Evolutionary conservation across 192 early-diverging fungal species (phyloP), one percentile per base, ranked within the genome.

Genomic region (Entophlyctis helioformis): DNA sequence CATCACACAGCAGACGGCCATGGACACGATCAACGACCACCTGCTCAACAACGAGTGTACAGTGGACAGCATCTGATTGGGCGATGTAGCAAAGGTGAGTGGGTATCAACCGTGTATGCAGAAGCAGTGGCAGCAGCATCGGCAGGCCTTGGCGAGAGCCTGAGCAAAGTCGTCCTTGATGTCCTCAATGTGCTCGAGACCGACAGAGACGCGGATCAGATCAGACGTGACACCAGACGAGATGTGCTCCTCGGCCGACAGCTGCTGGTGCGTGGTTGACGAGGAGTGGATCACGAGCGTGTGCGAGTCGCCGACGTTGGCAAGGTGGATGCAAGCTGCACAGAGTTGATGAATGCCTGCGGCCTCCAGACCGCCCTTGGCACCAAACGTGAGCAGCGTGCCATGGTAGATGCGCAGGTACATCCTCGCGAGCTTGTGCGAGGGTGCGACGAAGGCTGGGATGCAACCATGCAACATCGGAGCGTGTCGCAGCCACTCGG

Each of bases 281-380:
- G 83, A 66, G 9, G 91, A 84, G 44, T 88, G 82, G 50, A 91
- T 87, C 18, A 85, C 84, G 21, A 96, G 69, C 6, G 89, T 92
- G 56, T 84, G 77, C 8, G 85, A 76, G 63, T 96, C 91, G 39
- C 91, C 91, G n/a, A 96, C 86, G 46, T 96, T 96, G 35, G 89
- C 91, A 20, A 96, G 60, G 57, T 92, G 85, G 83, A 86, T 2
- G 82, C 74, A 21, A 96, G 74, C 56, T 90, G 71, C 28, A 92
- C 74, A 15, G 45, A 56, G 46, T 87, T 71, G 39, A 96, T 82
- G 54, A 96, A 92, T 18, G 43, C 53, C 19, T 64, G 48, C 85
- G 19, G 82, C 78, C 20, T 54, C 39, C 19, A 44, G 26, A 22
- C 66, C 71, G 39, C 72, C 72, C 46, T 62, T 63, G 36, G 69